These are phyloP conservation scores for Tephrocybe rancida DNA, from an alignment of 768 basidiomycete species.

Conservation along the genomic window DNA sequence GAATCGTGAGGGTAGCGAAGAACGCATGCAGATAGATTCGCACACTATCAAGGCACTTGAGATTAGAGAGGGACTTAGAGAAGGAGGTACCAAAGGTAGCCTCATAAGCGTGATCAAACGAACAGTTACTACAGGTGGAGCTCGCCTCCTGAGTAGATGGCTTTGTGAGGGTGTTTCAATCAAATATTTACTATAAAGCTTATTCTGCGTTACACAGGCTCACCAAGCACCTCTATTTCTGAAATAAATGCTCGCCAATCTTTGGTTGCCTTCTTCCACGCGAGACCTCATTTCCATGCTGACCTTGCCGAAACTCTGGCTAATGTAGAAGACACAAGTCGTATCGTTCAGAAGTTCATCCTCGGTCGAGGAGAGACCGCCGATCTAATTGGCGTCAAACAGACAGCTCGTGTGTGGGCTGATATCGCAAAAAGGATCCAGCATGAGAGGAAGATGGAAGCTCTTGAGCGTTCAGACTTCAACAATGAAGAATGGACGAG, in stretches of 20 bases:
- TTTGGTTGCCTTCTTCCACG: slow-evolving; percentile 72
- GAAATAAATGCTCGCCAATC: slow-evolving; percentile 78
- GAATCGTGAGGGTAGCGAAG: slow-evolving; percentile 50
- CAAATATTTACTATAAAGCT: slow-evolving; percentile 15
- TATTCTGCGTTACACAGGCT: slow-evolving; percentile 49
- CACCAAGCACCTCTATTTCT: slow-evolving; percentile 74
- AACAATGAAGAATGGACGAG: slow-evolving; percentile 51
- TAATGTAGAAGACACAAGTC: slow-evolving; percentile 67
- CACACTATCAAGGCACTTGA: slow-evolving; percentile 90
- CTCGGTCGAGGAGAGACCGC: slow-evolving; percentile 65
- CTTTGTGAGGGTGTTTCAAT: slow-evolving; percentile 64
- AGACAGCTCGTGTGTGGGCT: slow-evolving; percentile 63
- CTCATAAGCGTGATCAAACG: slow-evolving; percentile 75
- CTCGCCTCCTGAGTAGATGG: slow-evolving; percentile 74
- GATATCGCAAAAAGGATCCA: slow-evolving; percentile 50
- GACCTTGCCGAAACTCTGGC: slow-evolving; percentile 61
- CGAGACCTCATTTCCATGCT: slow-evolving; percentile 60
- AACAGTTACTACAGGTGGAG: slow-evolving; percentile 78
- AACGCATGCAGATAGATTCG: slow-evolving; percentile 87
- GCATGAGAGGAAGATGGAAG: slow-evolving; percentile 60
- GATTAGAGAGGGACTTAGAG: slow-evolving; percentile 72
- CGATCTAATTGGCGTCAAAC: slow-evolving; percentile 68
- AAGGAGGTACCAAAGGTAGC: slow-evolving; percentile 75
- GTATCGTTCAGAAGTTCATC: slow-evolving; percentile 77
- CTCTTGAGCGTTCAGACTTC: slow-evolving; percentile 29